Evolutionary conservation across 2,329 filamentous ascomycete genomes (phyloP).

Genomic region (Nothopassalora personata): DNA sequence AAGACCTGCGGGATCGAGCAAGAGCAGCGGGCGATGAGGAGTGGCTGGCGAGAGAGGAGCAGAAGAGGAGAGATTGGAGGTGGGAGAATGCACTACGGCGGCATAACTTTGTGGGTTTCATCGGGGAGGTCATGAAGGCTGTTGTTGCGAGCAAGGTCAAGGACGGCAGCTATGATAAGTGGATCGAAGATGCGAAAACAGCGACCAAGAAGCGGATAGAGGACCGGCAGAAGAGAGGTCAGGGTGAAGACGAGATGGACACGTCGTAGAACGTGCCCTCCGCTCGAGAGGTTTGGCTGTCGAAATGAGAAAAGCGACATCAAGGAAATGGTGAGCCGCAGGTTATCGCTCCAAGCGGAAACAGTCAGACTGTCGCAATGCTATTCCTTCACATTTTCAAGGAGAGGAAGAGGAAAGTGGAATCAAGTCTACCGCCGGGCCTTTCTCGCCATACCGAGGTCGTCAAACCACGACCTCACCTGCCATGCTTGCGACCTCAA

Average conservation of each 20-base stretch:
- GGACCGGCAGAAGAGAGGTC: slow-evolving; percentile 40
- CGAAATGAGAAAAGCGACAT: too few species aligned
- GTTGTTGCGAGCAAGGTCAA: slow-evolving; percentile 71
- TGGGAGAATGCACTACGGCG: slow-evolving; percentile 90
- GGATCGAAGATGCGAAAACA: slow-evolving; percentile 64
- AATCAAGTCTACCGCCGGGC: too few species aligned
- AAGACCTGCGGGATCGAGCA: slow-evolving; percentile 72
- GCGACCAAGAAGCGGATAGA: slow-evolving; percentile 49
- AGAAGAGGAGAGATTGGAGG: slow-evolving; percentile 78
- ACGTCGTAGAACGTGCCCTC: slow-evolving; percentile 22
- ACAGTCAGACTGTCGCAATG: too few species aligned
- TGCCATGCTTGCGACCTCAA: too few species aligned
- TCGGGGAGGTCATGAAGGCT: slow-evolving; percentile 81
- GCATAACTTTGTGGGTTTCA: slow-evolving; percentile 96
- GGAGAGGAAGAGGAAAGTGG: too few species aligned
- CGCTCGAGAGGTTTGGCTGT: neutral
- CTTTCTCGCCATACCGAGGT: too few species aligned
- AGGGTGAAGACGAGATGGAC: slow-evolving; percentile 37
- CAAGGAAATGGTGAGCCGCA: neutral
- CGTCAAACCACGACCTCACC: too few species aligned
- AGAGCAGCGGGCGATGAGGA: slow-evolving; percentile 78
- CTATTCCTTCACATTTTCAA: too few species aligned
- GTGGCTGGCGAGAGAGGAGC: slow-evolving; percentile 69
- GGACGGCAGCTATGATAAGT: slow-evolving; percentile 63
- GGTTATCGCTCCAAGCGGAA: too few species aligned